A percentile compares a stretch with the other conserved stretches of the same genome.
phyloP scores from a whole-genome alignment of 371 early-diverging fungal genomes.

The Lichtheimia ramosa region DNA sequence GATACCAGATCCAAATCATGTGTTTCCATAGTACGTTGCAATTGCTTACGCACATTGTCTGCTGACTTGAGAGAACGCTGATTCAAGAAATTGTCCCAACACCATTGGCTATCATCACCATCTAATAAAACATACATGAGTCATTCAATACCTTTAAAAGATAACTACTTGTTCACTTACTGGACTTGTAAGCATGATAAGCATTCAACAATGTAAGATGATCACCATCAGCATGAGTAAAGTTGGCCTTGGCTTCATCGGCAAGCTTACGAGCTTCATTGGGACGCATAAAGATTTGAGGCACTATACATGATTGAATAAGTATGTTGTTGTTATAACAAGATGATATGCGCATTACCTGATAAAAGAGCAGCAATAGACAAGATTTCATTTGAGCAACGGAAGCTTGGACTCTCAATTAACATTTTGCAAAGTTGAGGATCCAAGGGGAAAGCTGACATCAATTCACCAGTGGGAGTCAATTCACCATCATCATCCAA shows the following conservation, averaged over 20 bases:
- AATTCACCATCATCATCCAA: conserved; percentile 86
- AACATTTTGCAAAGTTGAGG: conserved; percentile 88
- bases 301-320: conserved; percentile 46
- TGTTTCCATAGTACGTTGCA: conserved; percentile 83
- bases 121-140: not conserved
- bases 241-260: conserved; percentile 91
- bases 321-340: not conserved
- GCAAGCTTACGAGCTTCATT: conserved; percentile 84
- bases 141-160: not conserved
- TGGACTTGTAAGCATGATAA: conserved; percentile 85
- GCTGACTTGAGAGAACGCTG: conserved; percentile 86
- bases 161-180: conserved; percentile 17
- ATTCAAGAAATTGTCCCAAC: conserved; percentile 90
- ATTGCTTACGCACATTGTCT: conserved; percentile 88
- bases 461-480: conserved; percentile 76
- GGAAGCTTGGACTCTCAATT: conserved; percentile 78
- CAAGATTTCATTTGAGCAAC: conserved; percentile 91
- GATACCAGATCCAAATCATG: conserved; percentile 70
- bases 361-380: conserved; percentile 92
- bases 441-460: conserved; percentile 92
- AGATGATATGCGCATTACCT: conserved; percentile 16
- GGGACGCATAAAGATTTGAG: conserved; percentile 89
- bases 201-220: conserved; percentile 94
- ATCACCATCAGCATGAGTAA: conserved; percentile 90
- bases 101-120: conserved; percentile 78